These are phyloP conservation scores for Candida sithepensis DNA, from an alignment of 805 yeast genomes.

Conservation along the genomic window DNA sequence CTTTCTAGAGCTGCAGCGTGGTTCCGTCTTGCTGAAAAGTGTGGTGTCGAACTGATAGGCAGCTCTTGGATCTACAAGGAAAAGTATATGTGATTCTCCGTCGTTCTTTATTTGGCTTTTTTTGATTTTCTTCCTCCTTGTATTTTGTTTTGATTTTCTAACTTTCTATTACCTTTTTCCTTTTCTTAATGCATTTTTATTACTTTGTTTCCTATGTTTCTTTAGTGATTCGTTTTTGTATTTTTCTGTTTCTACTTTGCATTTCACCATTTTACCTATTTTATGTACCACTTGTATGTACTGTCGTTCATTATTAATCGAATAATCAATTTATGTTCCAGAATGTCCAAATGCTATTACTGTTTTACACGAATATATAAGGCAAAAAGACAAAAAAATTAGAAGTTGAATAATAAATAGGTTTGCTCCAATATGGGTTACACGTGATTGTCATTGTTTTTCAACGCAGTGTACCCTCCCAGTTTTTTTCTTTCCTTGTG, in stretches of 20 bases:
- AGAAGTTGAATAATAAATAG: no score
- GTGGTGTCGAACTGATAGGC: conserved; percentile 60
- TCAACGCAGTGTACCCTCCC: not conserved
- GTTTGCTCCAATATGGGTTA: not conserved
- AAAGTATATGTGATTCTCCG: conserved; percentile 39
- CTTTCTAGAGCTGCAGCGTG: conserved; percentile 62
- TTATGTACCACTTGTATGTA: not conserved
- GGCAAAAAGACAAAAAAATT: no score
- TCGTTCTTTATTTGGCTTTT: not conserved
- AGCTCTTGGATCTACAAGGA: conserved; percentile 74
- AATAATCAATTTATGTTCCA: no score
- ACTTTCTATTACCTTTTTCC: not conserved
- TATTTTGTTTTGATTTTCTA: not conserved
- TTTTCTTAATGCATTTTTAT: not conserved
- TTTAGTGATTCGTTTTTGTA: not conserved
- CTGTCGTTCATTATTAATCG: not conserved
- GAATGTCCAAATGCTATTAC: no score
- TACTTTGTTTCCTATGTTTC: no score
- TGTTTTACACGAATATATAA: no score
- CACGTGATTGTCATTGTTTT: not conserved
- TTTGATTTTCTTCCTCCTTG: not conserved
- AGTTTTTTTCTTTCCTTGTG: conserved; percentile 3
- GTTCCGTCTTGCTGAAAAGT: conserved; percentile 60
- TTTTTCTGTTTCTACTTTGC: not conserved
- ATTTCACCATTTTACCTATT: not conserved